A percentile compares a stretch with the other conserved stretches of the same genome.
phyloP scores from a whole-genome alignment of 495 filamentous ascomycete species.

The Darksidea phi region DNA sequence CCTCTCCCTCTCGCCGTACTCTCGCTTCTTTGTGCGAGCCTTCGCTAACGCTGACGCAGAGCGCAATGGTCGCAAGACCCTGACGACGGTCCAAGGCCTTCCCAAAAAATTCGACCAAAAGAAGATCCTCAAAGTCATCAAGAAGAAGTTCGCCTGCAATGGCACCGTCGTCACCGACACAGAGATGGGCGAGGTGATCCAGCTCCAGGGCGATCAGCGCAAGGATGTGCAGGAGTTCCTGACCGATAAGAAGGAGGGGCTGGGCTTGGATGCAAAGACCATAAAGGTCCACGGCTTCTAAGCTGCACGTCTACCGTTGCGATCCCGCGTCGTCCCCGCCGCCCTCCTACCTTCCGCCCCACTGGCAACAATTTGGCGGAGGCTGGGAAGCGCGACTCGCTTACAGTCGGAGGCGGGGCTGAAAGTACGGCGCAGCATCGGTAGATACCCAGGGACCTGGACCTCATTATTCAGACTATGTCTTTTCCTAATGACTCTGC shows the following conservation, averaged over 20 bases:
- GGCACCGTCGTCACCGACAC: conserved; percentile 96
- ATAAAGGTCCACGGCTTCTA: conserved; percentile 94
- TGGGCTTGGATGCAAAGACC: conserved; percentile 90
- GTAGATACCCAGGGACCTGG: too few species aligned
- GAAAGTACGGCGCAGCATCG: too few species aligned
- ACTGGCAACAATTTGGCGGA: too few species aligned
- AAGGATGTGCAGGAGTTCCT: conserved; percentile 98
- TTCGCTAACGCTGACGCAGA: conserved; percentile 55
- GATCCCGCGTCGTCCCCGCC: neutral
- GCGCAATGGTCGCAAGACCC: conserved; percentile 99
- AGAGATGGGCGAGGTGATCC: conserved; percentile 99
- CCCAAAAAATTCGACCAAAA: conserved; percentile 98
- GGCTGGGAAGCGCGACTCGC: too few species aligned
- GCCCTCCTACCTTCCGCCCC: neutral
- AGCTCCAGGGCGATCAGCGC: conserved; percentile 98
- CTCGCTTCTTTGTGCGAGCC: neutral
- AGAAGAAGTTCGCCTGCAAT: conserved; percentile 99
- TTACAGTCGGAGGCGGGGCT: too few species aligned
- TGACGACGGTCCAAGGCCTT: conserved; percentile 98
- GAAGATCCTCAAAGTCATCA: conserved; percentile 99
- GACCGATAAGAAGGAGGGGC: conserved; percentile 87
- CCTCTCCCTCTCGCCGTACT: neutral
- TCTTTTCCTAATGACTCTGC: too few species aligned
- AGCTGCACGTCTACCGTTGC: conserved; percentile 34
- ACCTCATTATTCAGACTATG: too few species aligned